Base-by-base conservation (phyloP, 2,329 filamentous ascomycete genomes). In the Beauveria caledonica region DNA sequence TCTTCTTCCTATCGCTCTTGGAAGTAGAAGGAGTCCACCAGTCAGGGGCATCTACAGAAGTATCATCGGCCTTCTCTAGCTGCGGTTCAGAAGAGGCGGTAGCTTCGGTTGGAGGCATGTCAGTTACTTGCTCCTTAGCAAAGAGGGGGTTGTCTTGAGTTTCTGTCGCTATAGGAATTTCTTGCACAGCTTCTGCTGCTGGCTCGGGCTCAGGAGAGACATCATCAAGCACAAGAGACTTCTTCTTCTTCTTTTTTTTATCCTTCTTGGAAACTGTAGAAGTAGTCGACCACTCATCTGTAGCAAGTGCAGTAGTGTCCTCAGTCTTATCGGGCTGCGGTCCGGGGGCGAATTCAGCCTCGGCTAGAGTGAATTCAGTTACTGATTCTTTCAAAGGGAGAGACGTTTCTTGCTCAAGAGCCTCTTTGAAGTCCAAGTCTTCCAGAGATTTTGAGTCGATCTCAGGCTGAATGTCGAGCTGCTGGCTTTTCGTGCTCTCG, bases 1-100 rank as follows among this genome's bases (percentile, higher is more conserved):
- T 50, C 27, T 73, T 69, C 58, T 69, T 68, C 62, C 73, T 71
- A 61, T 70, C 67, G 61, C 69, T 71, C 62, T 71, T 66, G 55
- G 68, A 66, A 62, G 63, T 66, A 66, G 68, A 64, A 65, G 68
- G 64, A n/a, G 29, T 51, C 44, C 49, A 57, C 44, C 61, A n/a
- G 13, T 53, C 55, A 10, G 36, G 36, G 27, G 40, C 52, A 51
- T 60, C 59, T 29, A 42, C 36, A n/a, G 40, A n/a, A 46, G 9
- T 45, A 21, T 55, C 33, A 19, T 45, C 51, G 27, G 6, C 8
- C 49, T 21, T 36, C 48, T 62, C 63, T 21, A 36, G 21, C 21
- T 49, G 54, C 29, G 29, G 33, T 13, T 40, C 54, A 8, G 45
- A 17, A 17, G 13, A 17, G 15, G 27, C 13, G 11, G 3, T 33